These are phyloP conservation scores for Ceratocystis albifundus DNA, from an alignment of 2,329 filamentous ascomycete species.

Conservation along the genomic window DNA sequence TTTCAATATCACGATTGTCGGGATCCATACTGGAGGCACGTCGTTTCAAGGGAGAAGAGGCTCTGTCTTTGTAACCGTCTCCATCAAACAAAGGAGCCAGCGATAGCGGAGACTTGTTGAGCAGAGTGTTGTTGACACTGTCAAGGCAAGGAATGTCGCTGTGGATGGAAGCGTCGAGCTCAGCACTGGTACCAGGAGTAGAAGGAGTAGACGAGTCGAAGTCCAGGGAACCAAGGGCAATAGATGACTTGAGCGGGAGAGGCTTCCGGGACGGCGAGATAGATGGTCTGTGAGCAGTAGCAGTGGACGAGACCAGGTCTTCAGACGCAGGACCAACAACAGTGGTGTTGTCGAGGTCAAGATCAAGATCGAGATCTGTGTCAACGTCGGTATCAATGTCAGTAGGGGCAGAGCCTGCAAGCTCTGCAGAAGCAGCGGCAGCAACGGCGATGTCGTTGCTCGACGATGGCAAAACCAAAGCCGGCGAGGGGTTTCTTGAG, in stretches of 20 bases:
- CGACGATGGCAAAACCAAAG: constrained; percentile 33
- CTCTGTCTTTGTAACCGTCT: constrained; percentile 44
- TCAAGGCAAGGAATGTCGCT: constrained; percentile 32
- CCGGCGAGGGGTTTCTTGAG: constrained; percentile 30
- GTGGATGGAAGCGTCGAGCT: constrained; percentile 46
- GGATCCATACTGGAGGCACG: constrained; percentile 51
- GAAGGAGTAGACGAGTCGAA: constrained; percentile 46
- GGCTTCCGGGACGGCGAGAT: constrained; percentile 35
- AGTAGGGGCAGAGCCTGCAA: constrained; percentile 2
- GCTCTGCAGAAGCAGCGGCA: constrained; percentile 20
- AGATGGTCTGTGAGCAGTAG: constrained; percentile 26
- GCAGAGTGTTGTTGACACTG: constrained; percentile 11
- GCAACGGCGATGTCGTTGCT: constrained; percentile 28
- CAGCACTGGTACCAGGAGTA: constrained; percentile 44
- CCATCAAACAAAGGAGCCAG: constrained; percentile 50
- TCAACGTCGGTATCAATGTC: neutral
- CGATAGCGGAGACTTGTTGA: constrained; percentile 40
- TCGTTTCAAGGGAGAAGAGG: constrained; percentile 54
- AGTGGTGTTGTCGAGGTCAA: constrained; percentile 36
- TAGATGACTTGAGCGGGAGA: constrained; percentile 29
- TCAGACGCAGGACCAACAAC: constrained; percentile 34
- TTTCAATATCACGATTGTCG: constrained; percentile 31
- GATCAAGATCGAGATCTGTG: constrained; percentile 25
- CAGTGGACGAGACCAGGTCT: constrained; percentile 30
- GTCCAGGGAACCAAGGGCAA: constrained; percentile 34